These are phyloP conservation scores for Smittium culicis DNA, from an alignment of 371 early-diverging fungal genomes.

Conservation along the genomic window DNA sequence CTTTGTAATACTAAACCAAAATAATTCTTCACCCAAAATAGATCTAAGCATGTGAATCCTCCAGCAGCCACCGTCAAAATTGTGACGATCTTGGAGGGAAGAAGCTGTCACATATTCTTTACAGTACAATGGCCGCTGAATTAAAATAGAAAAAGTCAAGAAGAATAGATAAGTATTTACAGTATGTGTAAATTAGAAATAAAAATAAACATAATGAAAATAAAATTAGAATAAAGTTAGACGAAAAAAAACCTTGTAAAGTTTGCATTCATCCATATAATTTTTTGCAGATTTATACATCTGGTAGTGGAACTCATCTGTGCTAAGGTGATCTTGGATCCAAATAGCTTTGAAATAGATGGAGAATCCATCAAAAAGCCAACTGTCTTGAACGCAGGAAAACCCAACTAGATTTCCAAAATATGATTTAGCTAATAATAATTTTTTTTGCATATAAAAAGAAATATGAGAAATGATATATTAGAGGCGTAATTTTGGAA, in stretches of 20 bases:
- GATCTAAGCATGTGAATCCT: slow-evolving; percentile 2
- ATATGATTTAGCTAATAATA: slow-evolving; percentile 7
- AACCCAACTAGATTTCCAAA: slow-evolving; percentile 11
- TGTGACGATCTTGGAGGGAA: neutral
- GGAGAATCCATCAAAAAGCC: slow-evolving; percentile 4
- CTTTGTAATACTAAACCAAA: slow-evolving; percentile 1
- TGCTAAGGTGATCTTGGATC: neutral
- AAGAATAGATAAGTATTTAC: too few species aligned
- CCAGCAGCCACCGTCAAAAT: slow-evolving; percentile 2
- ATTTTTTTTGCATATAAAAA: too few species aligned
- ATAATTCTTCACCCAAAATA: neutral
- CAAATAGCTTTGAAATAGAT: slow-evolving; percentile 6
- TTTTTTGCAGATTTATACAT: neutral
- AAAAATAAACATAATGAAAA: too few species aligned
- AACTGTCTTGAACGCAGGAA: neutral
- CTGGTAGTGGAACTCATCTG: slow-evolving; percentile 1
- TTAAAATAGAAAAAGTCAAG: neutral
- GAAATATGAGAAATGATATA: too few species aligned
- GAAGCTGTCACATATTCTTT: slow-evolving; percentile 3
- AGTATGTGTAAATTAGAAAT: too few species aligned
- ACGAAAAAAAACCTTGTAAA: slow-evolving; percentile 2
- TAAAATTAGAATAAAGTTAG: neutral
- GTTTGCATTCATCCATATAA: slow-evolving; percentile 8
- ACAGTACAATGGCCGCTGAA: neutral
- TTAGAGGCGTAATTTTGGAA: too few species aligned